Evolutionary conservation across 139 green algal species (phyloP).

Genomic region (Tetraselmis chui): DNA sequence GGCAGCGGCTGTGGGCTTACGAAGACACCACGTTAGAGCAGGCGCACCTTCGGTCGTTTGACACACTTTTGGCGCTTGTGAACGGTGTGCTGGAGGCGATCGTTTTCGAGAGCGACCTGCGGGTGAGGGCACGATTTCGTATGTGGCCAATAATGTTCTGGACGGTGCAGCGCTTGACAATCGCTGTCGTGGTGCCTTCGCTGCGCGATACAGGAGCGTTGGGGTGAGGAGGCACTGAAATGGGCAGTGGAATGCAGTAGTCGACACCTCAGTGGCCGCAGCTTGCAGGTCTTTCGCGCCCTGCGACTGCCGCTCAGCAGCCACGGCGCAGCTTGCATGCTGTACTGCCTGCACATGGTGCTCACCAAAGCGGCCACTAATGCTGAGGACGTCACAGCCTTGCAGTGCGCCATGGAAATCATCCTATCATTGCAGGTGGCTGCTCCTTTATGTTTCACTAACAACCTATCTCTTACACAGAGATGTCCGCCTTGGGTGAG

Average conservation of each 20-base stretch:
- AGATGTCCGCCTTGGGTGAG: not conserved
- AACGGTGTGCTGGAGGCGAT: constrained; percentile 21
- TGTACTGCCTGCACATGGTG: constrained; percentile 71
- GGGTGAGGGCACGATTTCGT: too few species aligned
- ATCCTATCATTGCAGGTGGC: constrained; percentile 33
- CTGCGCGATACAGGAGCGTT: constrained; percentile 40
- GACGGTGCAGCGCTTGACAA: too few species aligned
- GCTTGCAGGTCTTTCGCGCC: constrained; percentile 73
- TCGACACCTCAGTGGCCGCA: constrained; percentile 58
- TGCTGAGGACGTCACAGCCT: constrained; percentile 6
- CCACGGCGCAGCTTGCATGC: constrained; percentile 58
- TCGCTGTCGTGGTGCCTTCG: too few species aligned
- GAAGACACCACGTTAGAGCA: constrained; percentile 48
- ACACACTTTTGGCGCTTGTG: constrained; percentile 34
- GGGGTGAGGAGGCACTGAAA: constrained; percentile 67
- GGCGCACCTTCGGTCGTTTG: constrained; percentile 18
- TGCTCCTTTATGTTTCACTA: not conserved
- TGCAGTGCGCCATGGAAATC: constrained; percentile 31
- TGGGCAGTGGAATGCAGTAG: constrained; percentile 64
- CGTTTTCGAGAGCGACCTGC: constrained; percentile 46
- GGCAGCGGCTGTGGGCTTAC: constrained; percentile 61
- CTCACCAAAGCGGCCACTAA: constrained; percentile 3
- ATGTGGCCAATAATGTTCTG: too few species aligned
- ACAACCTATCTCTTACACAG: not conserved
- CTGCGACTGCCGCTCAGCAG: constrained; percentile 52